phyloP scores from a whole-genome alignment of 2,329 filamentous ascomycete species.

The Pseudocercospora cruenta region DNA sequence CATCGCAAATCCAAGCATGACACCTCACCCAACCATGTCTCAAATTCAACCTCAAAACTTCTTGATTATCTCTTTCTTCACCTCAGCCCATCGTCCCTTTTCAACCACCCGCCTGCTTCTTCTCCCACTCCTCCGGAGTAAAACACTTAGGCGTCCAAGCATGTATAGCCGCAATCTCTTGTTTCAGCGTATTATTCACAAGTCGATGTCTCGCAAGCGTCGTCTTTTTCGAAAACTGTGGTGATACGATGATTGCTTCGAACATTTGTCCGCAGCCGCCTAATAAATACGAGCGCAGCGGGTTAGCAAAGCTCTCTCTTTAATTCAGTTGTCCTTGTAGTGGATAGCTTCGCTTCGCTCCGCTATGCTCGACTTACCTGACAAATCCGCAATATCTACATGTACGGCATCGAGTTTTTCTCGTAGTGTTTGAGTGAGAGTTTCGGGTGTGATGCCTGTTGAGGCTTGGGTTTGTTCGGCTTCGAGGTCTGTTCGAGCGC shows the following conservation, averaged over 20 bases:
- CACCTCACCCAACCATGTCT: too few relatives aligned
- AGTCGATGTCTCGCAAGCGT: constrained; percentile 84
- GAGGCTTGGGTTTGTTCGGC: constrained; percentile 53
- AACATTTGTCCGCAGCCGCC: constrained; percentile 73
- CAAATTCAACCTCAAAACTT: too few relatives aligned
- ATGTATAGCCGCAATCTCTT: constrained; percentile 88
- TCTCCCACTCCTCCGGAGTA: constrained; percentile 87
- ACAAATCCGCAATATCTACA: constrained; percentile 90
- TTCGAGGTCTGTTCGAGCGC: constrained; percentile 48
- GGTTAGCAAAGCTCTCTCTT: too few relatives aligned
- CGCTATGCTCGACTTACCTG: constrained; percentile 59
- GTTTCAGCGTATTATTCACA: constrained; percentile 80
- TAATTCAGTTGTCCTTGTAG: too few relatives aligned
- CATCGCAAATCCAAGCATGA: background rate
- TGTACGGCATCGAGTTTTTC: constrained; percentile 73
- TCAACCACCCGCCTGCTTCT: constrained; percentile 53
- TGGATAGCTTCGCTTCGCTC: background rate
- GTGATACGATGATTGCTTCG: constrained; percentile 67
- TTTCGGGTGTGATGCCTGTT: constrained; percentile 70
- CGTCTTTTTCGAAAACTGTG: constrained; percentile 57
- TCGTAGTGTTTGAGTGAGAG: constrained; percentile 69
- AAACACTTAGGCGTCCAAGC: constrained; percentile 95
- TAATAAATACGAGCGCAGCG: constrained; percentile 36
- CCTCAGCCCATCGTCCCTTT: too few relatives aligned
- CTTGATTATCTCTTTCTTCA: too few relatives aligned